Percentiles rank a stretch among this genome's conserved stretches.
phyloP scores from a whole-genome alignment of 1,139 yeast genomes.

The Arxiozyma bovina region DNA sequence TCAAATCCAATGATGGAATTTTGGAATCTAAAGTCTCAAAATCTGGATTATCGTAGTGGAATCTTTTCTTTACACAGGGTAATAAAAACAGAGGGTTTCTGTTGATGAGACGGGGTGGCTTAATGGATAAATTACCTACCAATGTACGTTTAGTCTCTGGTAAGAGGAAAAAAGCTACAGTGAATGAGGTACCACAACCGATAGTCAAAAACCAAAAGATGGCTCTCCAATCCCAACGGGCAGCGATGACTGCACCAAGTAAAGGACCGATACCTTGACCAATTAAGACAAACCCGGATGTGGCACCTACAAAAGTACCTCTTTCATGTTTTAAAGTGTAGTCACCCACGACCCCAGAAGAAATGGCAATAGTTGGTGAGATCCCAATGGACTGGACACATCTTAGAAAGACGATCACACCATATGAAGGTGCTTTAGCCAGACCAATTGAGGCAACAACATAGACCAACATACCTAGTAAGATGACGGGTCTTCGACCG shows the following conservation, averaged over 20 bases:
- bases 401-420: slow-evolving; percentile 47
- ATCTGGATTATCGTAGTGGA: slow-evolving; percentile 27
- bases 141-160: slow-evolving; percentile 68
- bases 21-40: slow-evolving; percentile 27
- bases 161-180: slow-evolving; percentile 32
- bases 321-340: slow-evolving; percentile 51
- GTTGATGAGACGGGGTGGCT: slow-evolving; percentile 37
- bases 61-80: slow-evolving; percentile 16
- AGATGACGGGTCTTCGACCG: slow-evolving; percentile 61
- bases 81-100: slow-evolving; percentile 38
- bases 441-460: slow-evolving; percentile 52
- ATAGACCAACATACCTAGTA: slow-evolving; percentile 45
- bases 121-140: slow-evolving; percentile 58
- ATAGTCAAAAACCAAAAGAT: slow-evolving; percentile 68
- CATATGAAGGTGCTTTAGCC: slow-evolving; percentile 47
- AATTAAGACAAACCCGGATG: slow-evolving; percentile 52
- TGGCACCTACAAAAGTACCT: slow-evolving; percentile 57
- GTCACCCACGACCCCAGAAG: slow-evolving; percentile 64
- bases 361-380: slow-evolving; percentile 61
- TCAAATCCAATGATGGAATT: slow-evolving; percentile 36
- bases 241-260: slow-evolving; percentile 59
- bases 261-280: slow-evolving; percentile 77
- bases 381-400: slow-evolving; percentile 63
- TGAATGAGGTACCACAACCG: slow-evolving; percentile 41
- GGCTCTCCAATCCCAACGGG: slow-evolving; percentile 62